Evolutionary conservation across 2,329 filamentous ascomycete genomes (phyloP), one percentile per base, ranked within the genome.

Genomic region (Penicillium digitatum): DNA sequence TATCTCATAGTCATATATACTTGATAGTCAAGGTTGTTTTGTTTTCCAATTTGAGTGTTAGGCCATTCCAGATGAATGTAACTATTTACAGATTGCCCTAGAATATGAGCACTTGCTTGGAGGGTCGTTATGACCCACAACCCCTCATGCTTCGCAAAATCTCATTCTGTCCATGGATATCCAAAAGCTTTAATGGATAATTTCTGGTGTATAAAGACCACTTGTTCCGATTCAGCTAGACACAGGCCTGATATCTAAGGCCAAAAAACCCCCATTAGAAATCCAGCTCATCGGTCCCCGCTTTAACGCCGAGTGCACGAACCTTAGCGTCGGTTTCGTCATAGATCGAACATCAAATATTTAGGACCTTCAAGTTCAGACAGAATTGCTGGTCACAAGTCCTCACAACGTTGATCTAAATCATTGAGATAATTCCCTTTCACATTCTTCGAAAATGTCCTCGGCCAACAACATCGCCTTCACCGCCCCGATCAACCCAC

Each of bases 401-500:
- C 18, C 11, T 48, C 12, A 48, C 22, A 27, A 6, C 12, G n/a
- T 22, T 20, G 14, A 46, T 3, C 8, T 7, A 18, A 27, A n/a
- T 16, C 2, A 27, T 20, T 16, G 4, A 29, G 3, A 8, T 8
- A 20, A 12, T 10, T 40, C 11, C 5, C 18, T n/a, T n/a, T 16
- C 16, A 29, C 37, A 35, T n/a, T 14, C 34, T n/a, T 14, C 7
- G 42, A 60, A n/a, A 31, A 64, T 64, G 62, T 38, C 54, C 16
- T 51, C 62, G n/a, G 35, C 68, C 22, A 71, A 71, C 59, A 68
- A 73, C 58, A 49, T 73, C 56, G 71, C 72, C 39, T 74, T 67
- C 64, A 75, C 72, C 9, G 65, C 69, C 2, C 66, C 67, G 2
- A 67, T 76, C 59, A 76, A 76, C 54, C 69, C 72, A 38, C 46